Conservation (phyloP, 306 rosid genomes). For the Oemleria cerasiformis region DNA sequence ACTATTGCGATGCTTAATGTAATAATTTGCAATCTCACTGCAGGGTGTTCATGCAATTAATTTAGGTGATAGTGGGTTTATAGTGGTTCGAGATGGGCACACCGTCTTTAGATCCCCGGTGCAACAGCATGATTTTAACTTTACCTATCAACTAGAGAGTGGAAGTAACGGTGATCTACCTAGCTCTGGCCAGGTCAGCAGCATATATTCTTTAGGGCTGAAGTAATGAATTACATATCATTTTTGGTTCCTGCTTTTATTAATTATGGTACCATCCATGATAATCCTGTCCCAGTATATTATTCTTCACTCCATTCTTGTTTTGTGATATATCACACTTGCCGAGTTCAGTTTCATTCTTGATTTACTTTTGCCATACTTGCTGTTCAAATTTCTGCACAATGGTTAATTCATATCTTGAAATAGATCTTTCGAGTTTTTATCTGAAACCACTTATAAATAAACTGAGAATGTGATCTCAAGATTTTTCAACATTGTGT, state of each 20-base stretch:
- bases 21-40: constrained; percentile 26
- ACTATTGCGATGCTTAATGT: constrained; percentile 11
- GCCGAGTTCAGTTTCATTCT: background rate
- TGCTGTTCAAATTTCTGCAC: background rate
- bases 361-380: background rate
- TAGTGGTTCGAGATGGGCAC: constrained; percentile 92
- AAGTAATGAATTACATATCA: background rate
- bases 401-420: background rate
- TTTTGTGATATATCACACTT: background rate
- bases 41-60: constrained; percentile 92
- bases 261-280: background rate
- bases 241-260: background rate
- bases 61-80: constrained; percentile 97
- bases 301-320: background rate
- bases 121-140: constrained; percentile 98
- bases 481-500: background rate
- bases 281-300: background rate
- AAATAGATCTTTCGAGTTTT: background rate
- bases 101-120: constrained; percentile 87
- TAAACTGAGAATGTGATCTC: background rate
- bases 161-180: constrained; percentile 85
- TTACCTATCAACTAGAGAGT: constrained; percentile 82
- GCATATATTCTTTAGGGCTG: constrained; percentile 6
- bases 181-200: constrained; percentile 93
- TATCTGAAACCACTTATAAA: background rate